Conservation (phyloP, 2,329 filamentous ascomycete genomes). For the Monosporascus sp. region DNA sequence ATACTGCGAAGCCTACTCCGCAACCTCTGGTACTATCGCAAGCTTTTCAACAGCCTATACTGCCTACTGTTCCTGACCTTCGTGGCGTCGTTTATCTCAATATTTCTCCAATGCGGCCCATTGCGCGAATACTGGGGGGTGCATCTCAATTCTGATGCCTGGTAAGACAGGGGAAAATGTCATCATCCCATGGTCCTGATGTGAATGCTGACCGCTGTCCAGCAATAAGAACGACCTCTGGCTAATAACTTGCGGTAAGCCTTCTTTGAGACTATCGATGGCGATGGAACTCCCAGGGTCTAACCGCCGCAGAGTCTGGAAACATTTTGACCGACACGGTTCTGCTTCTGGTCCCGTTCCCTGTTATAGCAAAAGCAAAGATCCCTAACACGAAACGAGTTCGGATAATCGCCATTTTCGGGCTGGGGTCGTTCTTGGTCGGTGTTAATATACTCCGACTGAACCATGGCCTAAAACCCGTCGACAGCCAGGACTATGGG, state of each 20-base stretch:
- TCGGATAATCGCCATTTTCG: slow-evolving; percentile 2
- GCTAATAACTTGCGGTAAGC: slow-evolving; percentile 12
- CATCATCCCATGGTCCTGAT: background rate
- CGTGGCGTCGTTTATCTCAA: slow-evolving; percentile 4
- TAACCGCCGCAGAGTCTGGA: slow-evolving; percentile 5
- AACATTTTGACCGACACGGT: slow-evolving; percentile 10
- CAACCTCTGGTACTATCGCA: background rate
- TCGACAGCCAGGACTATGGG: background rate
- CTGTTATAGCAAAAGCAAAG: slow-evolving; percentile 4
- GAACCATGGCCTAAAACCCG: slow-evolving; percentile 1
- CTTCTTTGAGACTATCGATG: background rate
- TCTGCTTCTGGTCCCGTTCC: slow-evolving; percentile 6
- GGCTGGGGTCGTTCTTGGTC: slow-evolving; percentile 5
- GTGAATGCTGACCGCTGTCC: background rate
- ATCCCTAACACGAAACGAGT: slow-evolving; percentile 1
- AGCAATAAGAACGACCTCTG: slow-evolving; percentile 5
- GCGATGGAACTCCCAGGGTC: background rate
- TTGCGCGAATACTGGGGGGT: slow-evolving; percentile 8
- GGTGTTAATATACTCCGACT: slow-evolving; percentile 10
- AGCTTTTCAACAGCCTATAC: slow-evolving; percentile 1
- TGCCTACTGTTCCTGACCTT: slow-evolving; percentile 7
- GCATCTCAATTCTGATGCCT: background rate
- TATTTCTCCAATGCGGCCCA: slow-evolving; percentile 12
- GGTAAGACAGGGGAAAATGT: background rate
- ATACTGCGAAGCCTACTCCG: slow-evolving; percentile 1